Evolutionary conservation across 352 stramenopile genomes (phyloP).

Genomic region (Chrysophaeum taylorii): DNA sequence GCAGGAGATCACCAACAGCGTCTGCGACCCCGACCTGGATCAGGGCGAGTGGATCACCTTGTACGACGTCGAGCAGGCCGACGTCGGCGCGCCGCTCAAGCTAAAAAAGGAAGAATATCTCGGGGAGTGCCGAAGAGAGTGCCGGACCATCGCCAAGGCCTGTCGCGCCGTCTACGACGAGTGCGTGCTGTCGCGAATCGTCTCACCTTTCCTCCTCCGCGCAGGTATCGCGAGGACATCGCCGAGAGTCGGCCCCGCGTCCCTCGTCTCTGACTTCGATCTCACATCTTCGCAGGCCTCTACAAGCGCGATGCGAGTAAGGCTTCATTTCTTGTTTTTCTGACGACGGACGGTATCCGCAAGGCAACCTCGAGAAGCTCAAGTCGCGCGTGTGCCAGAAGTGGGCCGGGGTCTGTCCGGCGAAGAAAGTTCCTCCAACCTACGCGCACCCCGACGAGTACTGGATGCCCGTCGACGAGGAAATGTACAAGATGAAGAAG

Average conservation of each 20-base stretch:
- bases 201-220: too few species aligned
- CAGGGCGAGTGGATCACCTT: conserved; percentile 3
- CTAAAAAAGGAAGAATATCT: conserved; percentile 8
- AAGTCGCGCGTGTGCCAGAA: neutral
- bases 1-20: neutral
- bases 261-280: too few species aligned
- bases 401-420: conserved; percentile 6
- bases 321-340: too few species aligned
- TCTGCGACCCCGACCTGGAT: conserved; percentile 7
- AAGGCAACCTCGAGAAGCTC: too few species aligned
- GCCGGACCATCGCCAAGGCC: conserved; percentile 7
- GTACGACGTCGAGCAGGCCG: neutral
- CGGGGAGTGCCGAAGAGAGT: conserved; percentile 2
- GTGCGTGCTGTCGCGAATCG: too few species aligned
- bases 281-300: too few species aligned
- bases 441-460: conserved; percentile 15
- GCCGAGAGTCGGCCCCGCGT: too few species aligned
- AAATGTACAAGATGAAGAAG: conserved; percentile 6
- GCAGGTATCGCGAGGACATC: conserved; percentile 5
- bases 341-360: too few species aligned
- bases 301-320: neutral
- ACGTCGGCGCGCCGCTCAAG: neutral
- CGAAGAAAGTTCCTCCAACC: neutral
- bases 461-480: conserved; percentile 15
- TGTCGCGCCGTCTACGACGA: neutral